phyloP scores from a whole-genome alignment of 164 flowering plant genomes.

The Sedum album region DNA sequence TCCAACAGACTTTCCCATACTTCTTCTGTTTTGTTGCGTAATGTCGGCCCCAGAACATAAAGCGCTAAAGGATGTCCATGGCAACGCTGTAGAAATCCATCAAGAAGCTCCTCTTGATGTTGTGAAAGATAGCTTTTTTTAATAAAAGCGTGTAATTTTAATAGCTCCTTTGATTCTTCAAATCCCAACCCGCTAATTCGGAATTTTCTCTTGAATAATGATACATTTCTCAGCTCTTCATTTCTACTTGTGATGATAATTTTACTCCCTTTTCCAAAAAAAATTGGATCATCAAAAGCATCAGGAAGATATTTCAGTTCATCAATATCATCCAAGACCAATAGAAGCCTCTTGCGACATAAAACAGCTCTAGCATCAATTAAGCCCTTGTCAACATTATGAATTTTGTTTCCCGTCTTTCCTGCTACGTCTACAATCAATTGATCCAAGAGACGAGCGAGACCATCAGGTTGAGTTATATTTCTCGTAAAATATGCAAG shows the following conservation, averaged over 20 bases:
- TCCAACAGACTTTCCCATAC: conserved; percentile 14
- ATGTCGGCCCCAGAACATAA: conserved; percentile 11
- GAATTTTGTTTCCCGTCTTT: background rate
- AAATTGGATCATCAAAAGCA: background rate
- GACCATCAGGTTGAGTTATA: background rate
- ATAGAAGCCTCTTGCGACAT: background rate
- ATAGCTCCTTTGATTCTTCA: conserved; percentile 1
- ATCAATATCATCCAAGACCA: conserved; percentile 14
- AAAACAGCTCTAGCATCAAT: background rate
- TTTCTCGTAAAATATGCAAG: background rate
- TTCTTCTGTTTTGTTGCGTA: background rate
- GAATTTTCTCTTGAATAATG: background rate
- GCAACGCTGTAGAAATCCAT: background rate
- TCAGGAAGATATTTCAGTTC: background rate
- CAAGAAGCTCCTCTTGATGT: background rate
- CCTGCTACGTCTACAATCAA: conserved; percentile 4
- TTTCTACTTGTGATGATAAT: conserved; percentile 12
- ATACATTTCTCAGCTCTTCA: background rate
- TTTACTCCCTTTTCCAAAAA: conserved; percentile 9
- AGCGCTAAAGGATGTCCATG: conserved; percentile 14
- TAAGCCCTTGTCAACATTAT: background rate
- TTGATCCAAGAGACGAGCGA: background rate
- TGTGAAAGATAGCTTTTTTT: background rate
- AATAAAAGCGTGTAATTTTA: background rate
- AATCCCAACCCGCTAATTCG: background rate